These are phyloP conservation scores for Citropsis articulata DNA, from an alignment of 345 rosid species.

Conservation along the genomic window DNA sequence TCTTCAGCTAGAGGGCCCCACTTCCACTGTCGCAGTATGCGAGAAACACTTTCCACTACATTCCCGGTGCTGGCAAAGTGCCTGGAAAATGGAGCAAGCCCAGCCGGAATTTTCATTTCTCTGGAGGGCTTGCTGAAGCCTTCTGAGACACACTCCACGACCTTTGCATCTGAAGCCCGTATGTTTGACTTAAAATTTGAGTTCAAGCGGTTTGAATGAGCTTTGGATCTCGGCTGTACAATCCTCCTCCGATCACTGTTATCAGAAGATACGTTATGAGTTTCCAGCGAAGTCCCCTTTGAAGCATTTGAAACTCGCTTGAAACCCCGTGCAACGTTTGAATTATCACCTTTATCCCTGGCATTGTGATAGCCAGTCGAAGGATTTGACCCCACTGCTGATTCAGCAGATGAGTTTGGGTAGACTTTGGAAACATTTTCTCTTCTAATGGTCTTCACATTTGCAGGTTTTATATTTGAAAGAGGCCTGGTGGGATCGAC, in stretches of 20 bases:
- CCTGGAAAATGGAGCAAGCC: conserved; percentile 36
- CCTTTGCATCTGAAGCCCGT: conserved; percentile 37
- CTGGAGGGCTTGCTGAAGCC: conserved; percentile 36
- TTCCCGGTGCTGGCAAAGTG: conserved; percentile 34
- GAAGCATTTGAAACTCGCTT: conserved; percentile 41
- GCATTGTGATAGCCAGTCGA: conserved; percentile 26
- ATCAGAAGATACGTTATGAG: conserved; percentile 22
- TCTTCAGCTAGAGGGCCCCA: conserved; percentile 84
- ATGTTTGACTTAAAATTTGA: conserved; percentile 34
- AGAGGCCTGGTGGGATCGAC: conserved; percentile 52
- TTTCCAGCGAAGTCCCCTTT: conserved; percentile 28
- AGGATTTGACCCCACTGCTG: conserved; percentile 31
- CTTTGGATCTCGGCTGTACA: conserved; percentile 35
- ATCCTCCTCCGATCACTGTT: conserved; percentile 44
- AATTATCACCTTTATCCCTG: conserved; percentile 44
- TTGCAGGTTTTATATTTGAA: conserved; percentile 46
- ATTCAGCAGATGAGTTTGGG: conserved; percentile 45
- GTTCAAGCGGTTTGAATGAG: conserved; percentile 33
- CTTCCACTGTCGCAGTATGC: conserved; percentile 43
- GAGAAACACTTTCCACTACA: conserved; percentile 56
- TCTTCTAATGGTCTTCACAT: conserved; percentile 50
- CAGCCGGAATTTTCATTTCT: conserved; percentile 41
- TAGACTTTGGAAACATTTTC: conserved; percentile 53
- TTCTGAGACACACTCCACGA: conserved; percentile 25
- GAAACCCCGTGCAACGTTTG: conserved; percentile 38